phyloP scores from a whole-genome alignment of 2,329 filamentous ascomycete species.

The Aspergillus sp. region DNA sequence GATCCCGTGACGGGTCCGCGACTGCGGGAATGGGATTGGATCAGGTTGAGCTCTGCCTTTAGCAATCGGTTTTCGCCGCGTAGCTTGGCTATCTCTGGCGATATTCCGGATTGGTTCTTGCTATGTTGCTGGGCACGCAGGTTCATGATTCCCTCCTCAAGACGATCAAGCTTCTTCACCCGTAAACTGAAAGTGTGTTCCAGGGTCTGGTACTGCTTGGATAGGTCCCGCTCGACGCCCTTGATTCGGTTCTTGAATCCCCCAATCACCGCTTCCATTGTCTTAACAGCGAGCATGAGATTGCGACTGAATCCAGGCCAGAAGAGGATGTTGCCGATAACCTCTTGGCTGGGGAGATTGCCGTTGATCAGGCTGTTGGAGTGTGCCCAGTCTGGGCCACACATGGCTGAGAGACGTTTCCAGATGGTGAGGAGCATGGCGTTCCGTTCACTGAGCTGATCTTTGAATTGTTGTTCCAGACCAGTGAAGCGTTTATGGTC shows the following conservation, averaged over 20 bases:
- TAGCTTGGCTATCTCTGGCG: conserved; percentile 53
- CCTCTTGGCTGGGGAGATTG: conserved; percentile 75
- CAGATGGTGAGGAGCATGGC: conserved; percentile 80
- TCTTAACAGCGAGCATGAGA: conserved; percentile 76
- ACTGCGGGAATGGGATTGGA: conserved; percentile 58
- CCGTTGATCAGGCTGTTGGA: conserved; percentile 84
- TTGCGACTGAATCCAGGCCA: conserved; percentile 82
- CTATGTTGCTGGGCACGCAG: conserved; percentile 34
- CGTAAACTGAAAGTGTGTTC: conserved; percentile 74
- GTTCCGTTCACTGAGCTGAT: conserved; percentile 85
- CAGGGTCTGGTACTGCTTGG: conserved; percentile 80
- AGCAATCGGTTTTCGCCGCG: conserved; percentile 55
- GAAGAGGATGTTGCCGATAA: conserved; percentile 72
- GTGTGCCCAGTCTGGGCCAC: conserved; percentile 86
- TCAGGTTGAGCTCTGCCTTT: conserved; percentile 59
- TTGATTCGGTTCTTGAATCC: conserved; percentile 75
- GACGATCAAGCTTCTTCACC: conserved; percentile 75
- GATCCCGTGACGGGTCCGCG: conserved; percentile 40
- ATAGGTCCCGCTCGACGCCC: conserved; percentile 79
- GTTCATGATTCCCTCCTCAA: conserved; percentile 72
- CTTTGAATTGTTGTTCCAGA: conserved; percentile 73
- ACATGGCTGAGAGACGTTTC: conserved; percentile 78
- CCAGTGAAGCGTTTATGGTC: conserved; percentile 70
- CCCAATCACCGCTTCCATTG: conserved; percentile 70
- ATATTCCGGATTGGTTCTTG: conserved; percentile 24